Base-by-base conservation (phyloP, 75 land plant species). In the Gnetum montanum region DNA sequence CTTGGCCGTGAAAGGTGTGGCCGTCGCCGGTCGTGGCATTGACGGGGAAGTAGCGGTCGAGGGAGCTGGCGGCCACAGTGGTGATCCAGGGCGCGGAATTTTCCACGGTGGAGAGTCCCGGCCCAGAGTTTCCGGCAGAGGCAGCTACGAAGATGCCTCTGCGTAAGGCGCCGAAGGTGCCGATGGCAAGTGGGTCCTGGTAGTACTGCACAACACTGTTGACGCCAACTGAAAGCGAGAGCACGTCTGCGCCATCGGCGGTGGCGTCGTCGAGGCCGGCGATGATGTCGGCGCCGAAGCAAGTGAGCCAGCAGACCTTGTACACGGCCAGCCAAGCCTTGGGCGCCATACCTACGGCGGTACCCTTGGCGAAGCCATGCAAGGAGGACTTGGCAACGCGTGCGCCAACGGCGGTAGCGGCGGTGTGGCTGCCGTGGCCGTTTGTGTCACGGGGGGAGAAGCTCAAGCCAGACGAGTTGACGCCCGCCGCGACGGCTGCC, bases 211-310 rank as follows among this genome's bases (percentile, higher is more conserved):
- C 49, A 13, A 0, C 23, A 2, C 44, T 37, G 0, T 0, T 27
- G 15, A 65, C 57, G 34, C 70, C 65, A 8, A 67, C 20, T 18
- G 70, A 68, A 11, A 60, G 3, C 19, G 70, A 61, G 8, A 75
- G 18, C 13, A 75, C 52, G 13, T 75, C 75, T 10, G 65, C 78
- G 7, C 78, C 78, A 41, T 75, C 78, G 8, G 43, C 26, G 31
- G 70, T 38, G 10, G 78, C 78, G 6, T 60, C 62, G 18, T 74
- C 77, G 15, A 74, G 34, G 2, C 68, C 77, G 20, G 77, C 68
- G 8, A 70, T 57, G 3, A 74, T 62, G 34, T 69, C 67, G 24
- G 65, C 34, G 7, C 43, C 62, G 11, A 34, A 19, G 52, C 74
- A 70, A 3, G 27, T 40, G 12, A 26, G 31, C 75, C 75, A 74